Evolutionary conservation across 805 yeast species (phyloP).

Genomic region (Candida caryicola): DNA sequence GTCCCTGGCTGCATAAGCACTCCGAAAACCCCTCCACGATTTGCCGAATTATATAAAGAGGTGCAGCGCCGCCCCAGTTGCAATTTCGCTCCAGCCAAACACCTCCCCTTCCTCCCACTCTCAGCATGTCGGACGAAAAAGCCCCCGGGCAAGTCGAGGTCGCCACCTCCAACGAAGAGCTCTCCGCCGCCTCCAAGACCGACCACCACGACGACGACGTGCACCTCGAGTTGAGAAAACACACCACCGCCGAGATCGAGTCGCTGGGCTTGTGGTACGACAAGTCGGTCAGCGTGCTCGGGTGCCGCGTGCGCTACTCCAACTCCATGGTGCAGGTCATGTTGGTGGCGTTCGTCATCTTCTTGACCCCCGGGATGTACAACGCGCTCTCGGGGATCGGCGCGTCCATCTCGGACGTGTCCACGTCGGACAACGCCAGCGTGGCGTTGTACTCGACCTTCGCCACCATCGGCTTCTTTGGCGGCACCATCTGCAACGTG

Average conservation of each 20-base stretch:
- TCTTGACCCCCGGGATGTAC: slow-evolving; percentile 53
- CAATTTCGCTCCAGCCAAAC: too few relatives aligned
- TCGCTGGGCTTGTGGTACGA: slow-evolving; percentile 43
- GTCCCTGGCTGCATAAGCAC: too few relatives aligned
- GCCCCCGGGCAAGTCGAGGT: slow-evolving; percentile 2
- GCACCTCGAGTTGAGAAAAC: slow-evolving; percentile 21
- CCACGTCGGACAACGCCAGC: slow-evolving; percentile 45
- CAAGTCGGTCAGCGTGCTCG: slow-evolving; percentile 7
- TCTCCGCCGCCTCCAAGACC: slow-evolving; percentile 1
- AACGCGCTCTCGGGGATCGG: slow-evolving; percentile 52
- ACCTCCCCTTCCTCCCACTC: slow-evolving; percentile 1
- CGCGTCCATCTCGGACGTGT: slow-evolving; percentile 37
- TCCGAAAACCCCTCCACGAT: too few relatives aligned
- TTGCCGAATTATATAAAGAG: too few relatives aligned
- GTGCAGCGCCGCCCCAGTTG: too few relatives aligned
- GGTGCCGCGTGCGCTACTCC: slow-evolving; percentile 28
- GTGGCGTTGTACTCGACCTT: slow-evolving; percentile 55
- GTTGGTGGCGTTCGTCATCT: slow-evolving; percentile 45
- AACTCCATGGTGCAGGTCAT: slow-evolving; percentile 42
- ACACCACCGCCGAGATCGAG: slow-evolving; percentile 29
- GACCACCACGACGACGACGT: slow-evolving; percentile 8
- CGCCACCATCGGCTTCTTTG: slow-evolving; percentile 56
- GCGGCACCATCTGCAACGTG: slow-evolving; percentile 52
- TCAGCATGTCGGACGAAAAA: slow-evolving; percentile 8
- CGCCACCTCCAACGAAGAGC: slow-evolving; percentile 8